Percentiles rank a stretch among this genome's conserved stretches.
Evolutionary conservation across 352 stramenopile species (phyloP).

Genomic region (Phytophthora quininea): DNA sequence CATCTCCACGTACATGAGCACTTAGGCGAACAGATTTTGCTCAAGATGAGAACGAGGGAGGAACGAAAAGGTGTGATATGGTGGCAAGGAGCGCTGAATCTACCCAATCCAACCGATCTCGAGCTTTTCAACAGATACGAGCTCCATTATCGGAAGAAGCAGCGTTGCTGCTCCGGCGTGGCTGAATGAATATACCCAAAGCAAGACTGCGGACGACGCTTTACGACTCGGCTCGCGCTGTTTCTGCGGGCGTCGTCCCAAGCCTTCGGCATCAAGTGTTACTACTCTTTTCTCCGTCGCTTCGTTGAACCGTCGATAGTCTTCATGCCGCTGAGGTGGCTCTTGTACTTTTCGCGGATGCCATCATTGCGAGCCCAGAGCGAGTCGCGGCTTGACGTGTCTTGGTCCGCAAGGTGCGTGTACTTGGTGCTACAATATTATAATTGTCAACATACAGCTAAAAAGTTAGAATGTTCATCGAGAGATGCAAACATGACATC

Average conservation of each 20-base stretch:
- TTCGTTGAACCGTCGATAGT: conserved; percentile 64
- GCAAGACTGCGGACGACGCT: conserved; percentile 39
- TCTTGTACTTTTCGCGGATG: conserved; percentile 84
- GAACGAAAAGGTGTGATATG: neutral
- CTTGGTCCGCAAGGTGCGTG: conserved; percentile 97
- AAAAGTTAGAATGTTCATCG: conserved; percentile 10
- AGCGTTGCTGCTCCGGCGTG: conserved; percentile 36
- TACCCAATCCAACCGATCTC: conserved; percentile 40
- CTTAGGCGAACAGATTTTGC: conserved; percentile 50
- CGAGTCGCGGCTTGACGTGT: conserved; percentile 91
- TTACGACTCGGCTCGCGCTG: conserved; percentile 48
- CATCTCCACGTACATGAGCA: conserved; percentile 98
- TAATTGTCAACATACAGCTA: conserved; percentile 15
- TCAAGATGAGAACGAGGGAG: conserved; percentile 18
- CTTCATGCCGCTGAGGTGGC: conserved; percentile 74
- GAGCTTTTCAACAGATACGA: conserved; percentile 31
- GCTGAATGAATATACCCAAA: conserved; percentile 55
- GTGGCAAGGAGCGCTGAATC: conserved; percentile 18
- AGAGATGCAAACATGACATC: conserved; percentile 9
- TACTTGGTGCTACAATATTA: conserved; percentile 92
- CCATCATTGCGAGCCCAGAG: conserved; percentile 81
- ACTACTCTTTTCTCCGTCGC: conserved; percentile 68
- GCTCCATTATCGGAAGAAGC: conserved; percentile 34
- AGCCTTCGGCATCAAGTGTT: conserved; percentile 38
- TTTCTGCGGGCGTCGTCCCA: conserved; percentile 41